These are phyloP conservation scores for Apiotrichum porosum DNA, from an alignment of 1,284 basidiomycete species.

Conservation along the genomic window DNA sequence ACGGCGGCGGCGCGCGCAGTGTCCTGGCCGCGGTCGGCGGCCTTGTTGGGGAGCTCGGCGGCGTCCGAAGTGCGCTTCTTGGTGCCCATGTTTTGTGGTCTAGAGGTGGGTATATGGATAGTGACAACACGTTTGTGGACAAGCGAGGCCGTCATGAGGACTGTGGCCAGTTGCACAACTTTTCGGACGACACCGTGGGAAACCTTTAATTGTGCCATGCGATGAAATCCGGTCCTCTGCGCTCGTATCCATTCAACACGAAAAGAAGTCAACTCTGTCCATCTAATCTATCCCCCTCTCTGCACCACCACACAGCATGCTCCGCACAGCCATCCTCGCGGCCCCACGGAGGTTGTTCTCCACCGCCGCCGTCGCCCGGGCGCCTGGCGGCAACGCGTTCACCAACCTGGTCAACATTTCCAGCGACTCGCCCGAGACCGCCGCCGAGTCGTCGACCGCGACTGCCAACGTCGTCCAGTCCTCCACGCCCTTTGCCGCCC, in stretches of 20 bases:
- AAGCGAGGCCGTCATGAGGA: neutral
- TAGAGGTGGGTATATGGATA: too few species aligned
- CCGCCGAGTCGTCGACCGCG: neutral
- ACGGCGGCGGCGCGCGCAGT: conserved; percentile 24
- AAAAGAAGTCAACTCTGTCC: too few species aligned
- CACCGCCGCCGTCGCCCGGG: neutral
- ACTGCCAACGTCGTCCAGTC: neutral
- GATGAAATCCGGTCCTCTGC: too few species aligned
- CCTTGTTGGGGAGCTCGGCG: conserved; percentile 35
- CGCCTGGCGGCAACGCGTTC: conserved; percentile 7
- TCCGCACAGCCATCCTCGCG: conserved; percentile 1
- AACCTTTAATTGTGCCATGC: too few species aligned
- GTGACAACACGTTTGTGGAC: too few species aligned
- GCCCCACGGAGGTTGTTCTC: conserved; percentile 7
- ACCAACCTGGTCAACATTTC: conserved; percentile 7
- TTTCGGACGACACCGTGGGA: conserved; percentile 28
- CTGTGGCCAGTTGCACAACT: conserved; percentile 9
- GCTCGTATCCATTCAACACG: too few species aligned
- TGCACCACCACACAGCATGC: conserved; percentile 1
- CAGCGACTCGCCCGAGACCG: conserved; percentile 9
- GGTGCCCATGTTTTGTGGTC: conserved; percentile 7
- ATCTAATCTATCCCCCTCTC: too few species aligned
- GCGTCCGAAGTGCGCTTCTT: conserved; percentile 44
- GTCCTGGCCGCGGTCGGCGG: conserved; percentile 29
- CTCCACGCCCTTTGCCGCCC: conserved; percentile 2